Evolutionary conservation across 2,329 filamentous ascomycete genomes (phyloP).

Genomic region (Stagonosporopsis vannaccii): DNA sequence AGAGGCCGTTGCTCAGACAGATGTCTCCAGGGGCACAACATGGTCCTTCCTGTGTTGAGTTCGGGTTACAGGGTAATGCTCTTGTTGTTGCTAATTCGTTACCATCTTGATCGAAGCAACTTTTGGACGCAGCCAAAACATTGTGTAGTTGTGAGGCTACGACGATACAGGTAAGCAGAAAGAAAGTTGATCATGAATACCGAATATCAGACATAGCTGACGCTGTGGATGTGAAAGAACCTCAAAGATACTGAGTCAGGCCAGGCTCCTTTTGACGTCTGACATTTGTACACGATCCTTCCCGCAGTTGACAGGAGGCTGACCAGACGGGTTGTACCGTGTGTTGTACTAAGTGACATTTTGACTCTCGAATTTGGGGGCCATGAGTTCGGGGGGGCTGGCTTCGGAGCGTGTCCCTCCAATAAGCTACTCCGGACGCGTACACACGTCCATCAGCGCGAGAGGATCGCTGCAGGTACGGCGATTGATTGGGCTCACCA

Average conservation of each 20-base stretch:
- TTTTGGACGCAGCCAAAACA: neutral
- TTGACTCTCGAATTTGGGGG: neutral
- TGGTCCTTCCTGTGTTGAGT: slow-evolving; percentile 5
- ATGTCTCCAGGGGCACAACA: slow-evolving; percentile 10
- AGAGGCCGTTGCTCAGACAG: slow-evolving; percentile 16
- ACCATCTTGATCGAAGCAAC: slow-evolving; percentile 3
- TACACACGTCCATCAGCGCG: neutral
- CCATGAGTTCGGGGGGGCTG: neutral
- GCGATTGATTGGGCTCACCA: neutral
- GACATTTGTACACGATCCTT: neutral
- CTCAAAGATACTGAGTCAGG: neutral
- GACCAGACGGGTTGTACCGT: neutral
- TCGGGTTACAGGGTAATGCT: slow-evolving; percentile 5
- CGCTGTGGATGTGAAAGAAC: neutral
- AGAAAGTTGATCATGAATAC: neutral
- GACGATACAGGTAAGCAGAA: neutral
- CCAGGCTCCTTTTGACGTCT: neutral
- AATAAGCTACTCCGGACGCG: neutral
- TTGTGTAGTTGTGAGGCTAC: neutral
- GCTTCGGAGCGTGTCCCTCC: neutral
- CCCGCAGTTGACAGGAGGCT: neutral
- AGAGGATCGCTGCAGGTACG: neutral
- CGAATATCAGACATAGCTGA: neutral
- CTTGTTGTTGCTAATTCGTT: neutral
- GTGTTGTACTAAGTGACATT: neutral